Percentiles rank a stretch among this genome's conserved stretches.
Evolutionary conservation across 768 basidiomycete species (phyloP).

Genomic region (Rubroboletus pulcherrimus): DNA sequence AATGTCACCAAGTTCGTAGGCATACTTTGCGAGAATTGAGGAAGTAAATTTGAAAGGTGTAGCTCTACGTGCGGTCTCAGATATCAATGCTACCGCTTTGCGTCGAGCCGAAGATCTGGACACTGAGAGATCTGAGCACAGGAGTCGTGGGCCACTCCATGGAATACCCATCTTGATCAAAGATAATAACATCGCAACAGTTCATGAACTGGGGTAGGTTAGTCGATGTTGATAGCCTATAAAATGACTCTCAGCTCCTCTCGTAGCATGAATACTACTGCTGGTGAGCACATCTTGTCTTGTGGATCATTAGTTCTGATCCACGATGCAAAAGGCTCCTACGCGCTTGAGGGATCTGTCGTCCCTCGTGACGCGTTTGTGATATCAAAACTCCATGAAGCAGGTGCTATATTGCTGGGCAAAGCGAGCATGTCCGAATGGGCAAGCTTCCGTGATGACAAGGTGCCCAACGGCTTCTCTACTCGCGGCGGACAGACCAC

Average conservation of each 20-base stretch:
- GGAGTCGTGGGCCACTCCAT: slow-evolving; percentile 46
- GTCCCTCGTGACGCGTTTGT: slow-evolving; percentile 35
- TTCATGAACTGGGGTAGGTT: slow-evolving; percentile 24
- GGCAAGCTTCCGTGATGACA: slow-evolving; percentile 37
- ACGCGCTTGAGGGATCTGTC: slow-evolving; percentile 37
- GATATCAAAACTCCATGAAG: slow-evolving; percentile 28
- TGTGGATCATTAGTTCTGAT: neutral
- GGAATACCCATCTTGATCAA: slow-evolving; percentile 60
- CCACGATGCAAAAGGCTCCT: slow-evolving; percentile 28
- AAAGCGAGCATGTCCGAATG: slow-evolving; percentile 44
- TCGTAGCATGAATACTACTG: slow-evolving; percentile 46
- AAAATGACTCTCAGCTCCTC: neutral
- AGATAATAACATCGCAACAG: slow-evolving; percentile 40
- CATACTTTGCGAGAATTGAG: slow-evolving; percentile 63
- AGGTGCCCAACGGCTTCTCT: slow-evolving; percentile 41
- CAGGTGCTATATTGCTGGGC: slow-evolving; percentile 38
- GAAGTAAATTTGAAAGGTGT: slow-evolving; percentile 66
- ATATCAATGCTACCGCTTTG: slow-evolving; percentile 53
- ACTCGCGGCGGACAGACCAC: slow-evolving; percentile 44
- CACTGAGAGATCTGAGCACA: slow-evolving; percentile 45
- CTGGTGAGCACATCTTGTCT: slow-evolving; percentile 36
- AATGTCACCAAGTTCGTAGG: slow-evolving; percentile 33
- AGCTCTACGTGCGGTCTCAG: slow-evolving; percentile 53
- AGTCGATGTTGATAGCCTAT: neutral
- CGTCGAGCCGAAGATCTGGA: slow-evolving; percentile 50